Conservation (phyloP, 352 stramenopile genomes). For the Phytopythium helicoides region DNA sequence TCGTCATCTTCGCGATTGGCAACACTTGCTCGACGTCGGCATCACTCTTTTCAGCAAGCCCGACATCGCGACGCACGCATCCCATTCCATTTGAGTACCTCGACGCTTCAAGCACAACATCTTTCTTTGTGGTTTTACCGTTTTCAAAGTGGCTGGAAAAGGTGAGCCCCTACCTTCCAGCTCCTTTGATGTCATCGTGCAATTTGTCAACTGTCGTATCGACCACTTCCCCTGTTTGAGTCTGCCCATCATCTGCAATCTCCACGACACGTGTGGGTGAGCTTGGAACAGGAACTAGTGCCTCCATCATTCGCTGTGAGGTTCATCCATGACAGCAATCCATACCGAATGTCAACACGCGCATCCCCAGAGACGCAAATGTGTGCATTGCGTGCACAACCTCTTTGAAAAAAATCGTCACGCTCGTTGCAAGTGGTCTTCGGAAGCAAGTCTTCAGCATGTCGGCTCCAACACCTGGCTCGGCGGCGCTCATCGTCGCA, state of each 20-base stretch:
- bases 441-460: not conserved
- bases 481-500: too few species aligned
- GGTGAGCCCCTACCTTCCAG: too few species aligned
- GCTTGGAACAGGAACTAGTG: constrained; percentile 13
- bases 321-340: not conserved
- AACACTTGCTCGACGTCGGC: constrained; percentile 18
- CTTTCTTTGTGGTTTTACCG: constrained; percentile 10
- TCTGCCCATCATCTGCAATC: too few species aligned
- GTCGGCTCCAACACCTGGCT: not conserved
- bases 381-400: too few species aligned
- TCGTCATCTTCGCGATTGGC: constrained; percentile 47
- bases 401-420: constrained; percentile 54
- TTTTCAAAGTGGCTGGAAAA: too few species aligned
- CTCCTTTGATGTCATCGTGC: too few species aligned
- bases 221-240: too few species aligned
- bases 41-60: constrained; percentile 42
- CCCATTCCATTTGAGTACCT: constrained; percentile 30
- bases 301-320: constrained; percentile 29
- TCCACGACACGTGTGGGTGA: too few species aligned
- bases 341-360: not conserved
- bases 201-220: too few species aligned
- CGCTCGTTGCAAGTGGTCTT: not conserved
- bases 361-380: not conserved
- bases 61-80: constrained; percentile 29
- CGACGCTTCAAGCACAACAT: constrained; percentile 3